These are phyloP conservation scores for Nemania sp. DNA, from an alignment of 2,329 filamentous ascomycete species.

Conservation along the genomic window DNA sequence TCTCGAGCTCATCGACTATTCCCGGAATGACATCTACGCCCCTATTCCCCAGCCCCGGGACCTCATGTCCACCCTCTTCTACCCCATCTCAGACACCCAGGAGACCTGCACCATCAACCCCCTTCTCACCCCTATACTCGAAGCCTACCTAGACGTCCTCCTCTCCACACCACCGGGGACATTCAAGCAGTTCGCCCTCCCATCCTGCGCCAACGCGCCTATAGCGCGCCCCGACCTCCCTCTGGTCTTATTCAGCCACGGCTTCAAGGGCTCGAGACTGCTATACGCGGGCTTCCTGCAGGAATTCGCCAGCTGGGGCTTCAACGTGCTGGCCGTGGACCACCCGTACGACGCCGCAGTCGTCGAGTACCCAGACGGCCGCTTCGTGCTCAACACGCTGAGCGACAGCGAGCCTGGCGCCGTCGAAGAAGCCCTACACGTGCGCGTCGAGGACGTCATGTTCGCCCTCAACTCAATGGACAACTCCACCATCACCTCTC, in stretches of 20 bases:
- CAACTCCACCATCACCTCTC: constrained; percentile 19
- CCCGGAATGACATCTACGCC: constrained; percentile 13
- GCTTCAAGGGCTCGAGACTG: constrained; percentile 22
- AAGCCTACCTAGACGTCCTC: background rate
- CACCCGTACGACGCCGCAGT: constrained; percentile 22
- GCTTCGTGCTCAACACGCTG: constrained; percentile 18
- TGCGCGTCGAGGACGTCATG: constrained; percentile 20
- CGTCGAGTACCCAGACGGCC: constrained; percentile 31
- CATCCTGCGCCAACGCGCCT: constrained; percentile 14
- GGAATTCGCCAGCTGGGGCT: constrained; percentile 29
- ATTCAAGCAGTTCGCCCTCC: constrained; percentile 22
- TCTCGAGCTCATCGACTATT: constrained; percentile 27
- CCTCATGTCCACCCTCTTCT: constrained; percentile 20
- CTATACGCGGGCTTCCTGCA: constrained; percentile 19
- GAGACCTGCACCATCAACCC: background rate
- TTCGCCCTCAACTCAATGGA: constrained; percentile 24
- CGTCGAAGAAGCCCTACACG: constrained; percentile 2
- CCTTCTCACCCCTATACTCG: constrained; percentile 11
- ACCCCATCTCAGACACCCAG: constrained; percentile 21
- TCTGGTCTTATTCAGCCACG: constrained; percentile 30
- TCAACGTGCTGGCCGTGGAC: constrained; percentile 27
- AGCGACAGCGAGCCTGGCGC: background rate
- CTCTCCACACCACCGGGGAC: background rate
- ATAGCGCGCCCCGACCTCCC: constrained; percentile 21
- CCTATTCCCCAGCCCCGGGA: constrained; percentile 9